These are phyloP conservation scores for Ophidiomyces ophidiicola DNA, from an alignment of 2,329 filamentous ascomycete genomes.

Conservation along the genomic window DNA sequence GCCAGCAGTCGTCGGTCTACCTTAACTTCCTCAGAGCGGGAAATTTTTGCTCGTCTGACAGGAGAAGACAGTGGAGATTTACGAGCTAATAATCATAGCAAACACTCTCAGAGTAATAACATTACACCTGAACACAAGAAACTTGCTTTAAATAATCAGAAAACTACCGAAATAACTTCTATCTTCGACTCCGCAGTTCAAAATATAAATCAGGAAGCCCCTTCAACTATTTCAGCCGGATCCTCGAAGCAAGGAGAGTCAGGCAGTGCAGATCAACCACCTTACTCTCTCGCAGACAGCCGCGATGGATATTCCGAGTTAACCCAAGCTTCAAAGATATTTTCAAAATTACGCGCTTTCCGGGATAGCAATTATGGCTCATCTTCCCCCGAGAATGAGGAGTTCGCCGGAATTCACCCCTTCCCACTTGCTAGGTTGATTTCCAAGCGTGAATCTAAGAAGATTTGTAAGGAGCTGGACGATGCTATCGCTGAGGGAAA, in stretches of 20 bases:
- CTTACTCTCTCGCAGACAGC: background rate
- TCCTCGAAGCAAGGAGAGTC: background rate
- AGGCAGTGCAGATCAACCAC: background rate
- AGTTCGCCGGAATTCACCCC: conserved; percentile 9
- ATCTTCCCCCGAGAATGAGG: conserved; percentile 3
- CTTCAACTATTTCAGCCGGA: background rate
- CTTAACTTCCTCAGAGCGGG: conserved; percentile 7
- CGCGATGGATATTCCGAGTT: background rate
- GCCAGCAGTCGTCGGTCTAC: background rate
- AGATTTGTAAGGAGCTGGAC: conserved; percentile 24
- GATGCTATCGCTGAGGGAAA: conserved; percentile 20
- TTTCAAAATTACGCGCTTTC: conserved; percentile 7
- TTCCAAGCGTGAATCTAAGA: conserved; percentile 22
- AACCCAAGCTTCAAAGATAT: conserved; percentile 3
- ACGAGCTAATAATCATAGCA: too few species aligned
- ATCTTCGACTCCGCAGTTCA: conserved; percentile 11
- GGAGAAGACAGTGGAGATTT: background rate
- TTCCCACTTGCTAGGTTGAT: conserved; percentile 16
- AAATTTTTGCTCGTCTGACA: conserved; percentile 9
- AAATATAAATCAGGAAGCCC: background rate
- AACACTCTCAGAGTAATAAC: background rate
- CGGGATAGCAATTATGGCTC: conserved; percentile 6
- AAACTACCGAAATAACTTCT: conserved; percentile 6
- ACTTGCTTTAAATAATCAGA: background rate
- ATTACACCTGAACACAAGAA: background rate